phyloP scores from a whole-genome alignment of 345 rosid species.

The Salix brachista region DNA sequence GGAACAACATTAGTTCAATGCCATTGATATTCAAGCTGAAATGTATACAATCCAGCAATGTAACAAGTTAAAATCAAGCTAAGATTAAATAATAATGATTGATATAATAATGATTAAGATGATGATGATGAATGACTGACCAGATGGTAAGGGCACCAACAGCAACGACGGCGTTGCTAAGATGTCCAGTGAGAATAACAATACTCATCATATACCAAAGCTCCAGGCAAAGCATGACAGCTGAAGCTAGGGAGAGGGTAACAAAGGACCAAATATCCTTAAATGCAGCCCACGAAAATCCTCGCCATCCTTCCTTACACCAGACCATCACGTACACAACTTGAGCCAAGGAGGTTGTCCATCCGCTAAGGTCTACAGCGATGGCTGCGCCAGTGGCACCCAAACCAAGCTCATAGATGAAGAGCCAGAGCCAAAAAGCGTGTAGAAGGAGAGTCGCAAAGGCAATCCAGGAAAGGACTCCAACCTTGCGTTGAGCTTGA shows the following conservation, averaged over 20 bases:
- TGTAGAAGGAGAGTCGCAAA: conserved; percentile 40
- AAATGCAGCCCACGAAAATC: conserved; percentile 60
- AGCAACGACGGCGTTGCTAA: conserved; percentile 59
- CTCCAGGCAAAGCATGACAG: conserved; percentile 82
- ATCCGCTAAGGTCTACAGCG: conserved; percentile 48
- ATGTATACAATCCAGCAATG: not conserved
- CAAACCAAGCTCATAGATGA: conserved; percentile 41
- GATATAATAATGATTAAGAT: not conserved
- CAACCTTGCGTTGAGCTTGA: conserved; percentile 76
- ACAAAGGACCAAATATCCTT: conserved; percentile 69
- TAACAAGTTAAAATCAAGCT: not conserved
- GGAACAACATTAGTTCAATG: conserved; percentile 69
- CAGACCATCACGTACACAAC: conserved; percentile 47
- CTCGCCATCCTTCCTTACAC: conserved; percentile 67
- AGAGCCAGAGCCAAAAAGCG: conserved; percentile 42
- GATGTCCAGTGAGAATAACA: conserved; percentile 64
- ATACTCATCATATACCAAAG: conserved; percentile 85
- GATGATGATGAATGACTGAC: conserved; percentile 27
- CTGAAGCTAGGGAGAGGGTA: conserved; percentile 70
- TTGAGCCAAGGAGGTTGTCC: conserved; percentile 46
- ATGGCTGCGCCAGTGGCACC: conserved; percentile 65
- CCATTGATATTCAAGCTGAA: conserved; percentile 79
- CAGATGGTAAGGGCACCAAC: conserved; percentile 81
- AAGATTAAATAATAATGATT: no score
- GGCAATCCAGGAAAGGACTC: conserved; percentile 53